A percentile compares a stretch with the other conserved stretches of the same genome.
These are phyloP conservation scores for Nematodospora anomalae DNA, from an alignment of 1,139 yeast genomes.

Conservation along the genomic window DNA sequence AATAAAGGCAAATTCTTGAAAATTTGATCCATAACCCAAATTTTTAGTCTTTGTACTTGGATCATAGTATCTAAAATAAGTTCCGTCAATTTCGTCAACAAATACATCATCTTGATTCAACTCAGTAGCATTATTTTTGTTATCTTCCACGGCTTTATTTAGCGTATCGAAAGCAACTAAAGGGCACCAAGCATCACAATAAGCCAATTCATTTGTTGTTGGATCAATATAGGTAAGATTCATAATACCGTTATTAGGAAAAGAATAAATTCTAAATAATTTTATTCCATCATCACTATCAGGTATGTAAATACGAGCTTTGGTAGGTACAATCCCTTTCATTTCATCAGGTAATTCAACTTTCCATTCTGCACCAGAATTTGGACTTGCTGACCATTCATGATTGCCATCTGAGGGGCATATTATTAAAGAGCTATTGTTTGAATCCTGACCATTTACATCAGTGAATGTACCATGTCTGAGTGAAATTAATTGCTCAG, in stretches of 20 bases:
- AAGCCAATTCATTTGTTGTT: constrained; percentile 47
- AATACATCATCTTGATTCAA: constrained; percentile 26
- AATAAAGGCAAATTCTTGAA: constrained; percentile 80
- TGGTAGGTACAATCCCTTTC: constrained; percentile 63
- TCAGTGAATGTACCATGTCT: constrained; percentile 59
- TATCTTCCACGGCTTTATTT: constrained; percentile 21
- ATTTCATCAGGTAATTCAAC: constrained; percentile 58
- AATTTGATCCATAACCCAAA: constrained; percentile 50
- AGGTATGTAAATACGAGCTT: constrained; percentile 70
- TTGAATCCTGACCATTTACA: constrained; percentile 45
- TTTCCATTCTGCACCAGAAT: constrained; percentile 65
- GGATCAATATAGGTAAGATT: constrained; percentile 86
- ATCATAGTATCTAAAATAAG: constrained; percentile 39
- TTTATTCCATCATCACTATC: constrained; percentile 54
- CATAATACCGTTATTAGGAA: constrained; percentile 88
- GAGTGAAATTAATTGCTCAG: constrained; percentile 70
- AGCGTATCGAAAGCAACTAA: constrained; percentile 38
- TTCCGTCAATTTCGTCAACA: constrained; percentile 37
- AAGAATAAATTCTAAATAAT: constrained; percentile 69
- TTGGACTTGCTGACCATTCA: constrained; percentile 60
- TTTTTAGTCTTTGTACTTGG: constrained; percentile 42
- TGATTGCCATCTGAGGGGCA: constrained; percentile 54
- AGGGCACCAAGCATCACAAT: constrained; percentile 92
- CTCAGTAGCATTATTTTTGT: constrained; percentile 22
- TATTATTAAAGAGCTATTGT: constrained; percentile 40